Evolutionary conservation across 148 eudicot species (phyloP).

Genomic region (Vaccinium macrocarpon): DNA sequence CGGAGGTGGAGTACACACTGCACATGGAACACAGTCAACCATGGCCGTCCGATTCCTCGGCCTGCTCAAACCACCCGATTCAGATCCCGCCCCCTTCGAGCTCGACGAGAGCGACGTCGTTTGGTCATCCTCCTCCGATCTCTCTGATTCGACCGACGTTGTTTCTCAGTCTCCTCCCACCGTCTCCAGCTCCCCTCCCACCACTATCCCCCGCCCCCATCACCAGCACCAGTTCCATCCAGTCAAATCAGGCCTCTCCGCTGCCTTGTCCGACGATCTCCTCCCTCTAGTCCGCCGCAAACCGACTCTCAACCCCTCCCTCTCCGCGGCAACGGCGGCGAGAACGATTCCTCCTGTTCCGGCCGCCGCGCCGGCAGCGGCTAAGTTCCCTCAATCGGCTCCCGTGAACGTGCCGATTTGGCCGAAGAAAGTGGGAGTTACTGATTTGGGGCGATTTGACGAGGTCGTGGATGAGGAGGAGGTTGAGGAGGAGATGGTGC

Average conservation of each 20-base stretch:
- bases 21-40: neutral
- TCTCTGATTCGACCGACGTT: conserved; percentile 4
- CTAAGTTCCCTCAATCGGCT: conserved; percentile 52
- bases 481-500: conserved; percentile 50
- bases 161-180: conserved; percentile 15
- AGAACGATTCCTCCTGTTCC: conserved; percentile 19
- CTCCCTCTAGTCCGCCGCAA: conserved; percentile 45
- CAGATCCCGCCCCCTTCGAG: conserved; percentile 34
- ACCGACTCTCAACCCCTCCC: conserved; percentile 29
- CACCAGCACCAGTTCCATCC: conserved; percentile 22
- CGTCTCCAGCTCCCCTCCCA: conserved; percentile 14
- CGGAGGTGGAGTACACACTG: neutral
- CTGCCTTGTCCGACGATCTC: conserved; percentile 30
- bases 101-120: conserved; percentile 72
- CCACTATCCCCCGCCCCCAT: conserved; percentile 17
- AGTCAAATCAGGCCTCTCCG: conserved; percentile 40
- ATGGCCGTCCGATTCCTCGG: conserved; percentile 27
- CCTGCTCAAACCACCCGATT: conserved; percentile 19
- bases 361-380: neutral
- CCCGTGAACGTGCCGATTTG: conserved; percentile 68
- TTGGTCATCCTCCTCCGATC: conserved; percentile 36
- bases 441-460: conserved; percentile 15
- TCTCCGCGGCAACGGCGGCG: conserved; percentile 30
- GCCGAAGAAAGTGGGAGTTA: conserved; percentile 29
- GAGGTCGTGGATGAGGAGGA: conserved; percentile 25